Base-by-base conservation (phyloP, 352 stramenopile genomes). In the Phytopythium cucurbitacearum region DNA sequence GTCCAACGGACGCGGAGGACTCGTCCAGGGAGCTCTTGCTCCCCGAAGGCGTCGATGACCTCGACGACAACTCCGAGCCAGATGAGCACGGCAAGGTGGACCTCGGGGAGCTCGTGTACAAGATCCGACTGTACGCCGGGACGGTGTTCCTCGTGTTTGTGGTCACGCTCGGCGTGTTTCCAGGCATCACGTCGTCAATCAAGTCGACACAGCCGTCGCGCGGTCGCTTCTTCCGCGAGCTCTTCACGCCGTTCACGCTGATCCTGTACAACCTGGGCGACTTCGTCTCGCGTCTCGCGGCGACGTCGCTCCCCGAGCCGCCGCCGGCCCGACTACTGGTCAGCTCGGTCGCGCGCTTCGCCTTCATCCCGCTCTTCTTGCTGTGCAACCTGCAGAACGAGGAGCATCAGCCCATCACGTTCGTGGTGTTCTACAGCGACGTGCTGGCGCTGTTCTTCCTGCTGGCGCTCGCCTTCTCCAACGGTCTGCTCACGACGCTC, bases 221-320 rank as follows among this genome's bases (percentile, higher is more conserved):
- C 50, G 62, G 74, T 1, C 56, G 77, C 5, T 76, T 88, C 45
- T 87, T 76, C 57, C 62, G 67, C 8, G 71, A 87, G 37, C 50
- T 91, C 10, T 94, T 94, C 59, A 85, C 80, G 36, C 79, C 85
- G 13, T 84, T 85, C 48, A 74, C 72, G 37, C 80, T 93, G 40
- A 80, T 94, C 28, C 49, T 94, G 47, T 90, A 91, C 64, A 94
- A 92, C 59, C 57, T 59, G 12, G 80, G 74, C 21, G 85, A 94
- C 55, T 79, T 93, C 47, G 35, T 90, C 5, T 77, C 80, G 13
- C 76, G 85, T 15, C 53, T 86, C 32, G 65, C 71, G 6, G 80
- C 80, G 11, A 72, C 65, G 2, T 74, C 63, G 42, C 68, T 69
- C 51, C 63, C 67, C 4, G 40, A 47, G 11, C 43, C 66, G 39